Evolutionary conservation across 129 eudicot species (phyloP).

Genomic region (Logfia minima): DNA sequence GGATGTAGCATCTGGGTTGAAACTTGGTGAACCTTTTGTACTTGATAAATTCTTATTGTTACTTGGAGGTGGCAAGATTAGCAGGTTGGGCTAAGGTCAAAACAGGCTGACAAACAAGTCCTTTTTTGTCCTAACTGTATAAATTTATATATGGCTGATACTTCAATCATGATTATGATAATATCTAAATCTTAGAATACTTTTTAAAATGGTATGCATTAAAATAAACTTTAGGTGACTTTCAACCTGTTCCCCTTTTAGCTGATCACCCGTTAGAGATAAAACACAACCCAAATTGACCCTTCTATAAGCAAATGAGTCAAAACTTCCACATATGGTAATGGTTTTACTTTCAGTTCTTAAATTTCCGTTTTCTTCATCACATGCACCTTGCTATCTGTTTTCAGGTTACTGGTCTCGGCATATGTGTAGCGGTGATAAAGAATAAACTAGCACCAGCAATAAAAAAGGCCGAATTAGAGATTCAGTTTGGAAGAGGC

Average conservation of each 20-base stretch:
- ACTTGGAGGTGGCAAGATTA: background rate
- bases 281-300: background rate
- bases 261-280: no score
- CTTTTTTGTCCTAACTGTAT: no score
- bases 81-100: background rate
- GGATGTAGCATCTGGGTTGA: background rate
- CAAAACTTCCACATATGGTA: background rate
- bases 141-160: no score
- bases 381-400: background rate
- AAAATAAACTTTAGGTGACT: no score
- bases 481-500: conserved; percentile 80
- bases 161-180: no score
- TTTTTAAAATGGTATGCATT: no score
- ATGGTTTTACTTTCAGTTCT: background rate
- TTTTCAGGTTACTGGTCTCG: conserved; percentile 76
- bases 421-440: conserved; percentile 72
- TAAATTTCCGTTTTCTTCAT: conserved; percentile 6
- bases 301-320: background rate
- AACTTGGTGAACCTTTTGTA: background rate
- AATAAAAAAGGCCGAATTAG: conserved; percentile 67
- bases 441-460: conserved; percentile 91
- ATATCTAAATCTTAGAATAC: no score
- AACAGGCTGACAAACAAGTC: no score
- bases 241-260: no score
- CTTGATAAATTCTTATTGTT: background rate